Evolutionary conservation across 257 asterid species (phyloP).

Genomic region (Phtheirospermum japonicum): DNA sequence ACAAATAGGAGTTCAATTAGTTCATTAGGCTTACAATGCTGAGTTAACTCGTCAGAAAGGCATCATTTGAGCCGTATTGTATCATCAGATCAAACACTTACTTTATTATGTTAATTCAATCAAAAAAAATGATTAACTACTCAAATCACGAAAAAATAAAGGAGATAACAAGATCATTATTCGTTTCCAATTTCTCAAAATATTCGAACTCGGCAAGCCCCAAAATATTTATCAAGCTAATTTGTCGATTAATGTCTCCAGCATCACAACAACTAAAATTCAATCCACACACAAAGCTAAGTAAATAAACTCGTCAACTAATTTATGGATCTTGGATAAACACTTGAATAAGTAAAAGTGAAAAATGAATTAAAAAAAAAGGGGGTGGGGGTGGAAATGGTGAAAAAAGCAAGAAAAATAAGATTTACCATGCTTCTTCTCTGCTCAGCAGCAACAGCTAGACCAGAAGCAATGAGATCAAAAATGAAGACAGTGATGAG

Average conservation of each 20-base stretch:
- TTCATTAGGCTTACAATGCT: too few species aligned
- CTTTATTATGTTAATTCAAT: too few species aligned
- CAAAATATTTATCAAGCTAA: slow-evolving; percentile 5
- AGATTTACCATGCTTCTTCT: slow-evolving; percentile 69
- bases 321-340: background rate
- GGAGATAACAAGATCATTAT: background rate
- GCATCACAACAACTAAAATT: background rate
- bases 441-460: slow-evolving; percentile 91
- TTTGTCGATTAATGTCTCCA: slow-evolving; percentile 1
- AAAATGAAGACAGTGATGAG: slow-evolving; percentile 48
- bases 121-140: too few species aligned
- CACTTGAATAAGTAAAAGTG: background rate
- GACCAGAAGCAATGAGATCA: slow-evolving; percentile 77
- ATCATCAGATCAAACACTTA: too few species aligned
- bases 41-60: too few species aligned
- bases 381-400: too few species aligned
- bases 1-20: too few species aligned
- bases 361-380: too few species aligned
- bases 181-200: background rate
- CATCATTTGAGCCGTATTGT: too few species aligned
- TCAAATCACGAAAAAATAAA: too few species aligned
- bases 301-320: background rate
- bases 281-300: slow-evolving; percentile 7
- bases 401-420: too few species aligned
- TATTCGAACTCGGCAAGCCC: background rate